Percentiles rank a stretch among this genome's conserved stretches.
phyloP scores from a whole-genome alignment of 2,329 filamentous ascomycete species.

The Pseudocercospora fuligena region DNA sequence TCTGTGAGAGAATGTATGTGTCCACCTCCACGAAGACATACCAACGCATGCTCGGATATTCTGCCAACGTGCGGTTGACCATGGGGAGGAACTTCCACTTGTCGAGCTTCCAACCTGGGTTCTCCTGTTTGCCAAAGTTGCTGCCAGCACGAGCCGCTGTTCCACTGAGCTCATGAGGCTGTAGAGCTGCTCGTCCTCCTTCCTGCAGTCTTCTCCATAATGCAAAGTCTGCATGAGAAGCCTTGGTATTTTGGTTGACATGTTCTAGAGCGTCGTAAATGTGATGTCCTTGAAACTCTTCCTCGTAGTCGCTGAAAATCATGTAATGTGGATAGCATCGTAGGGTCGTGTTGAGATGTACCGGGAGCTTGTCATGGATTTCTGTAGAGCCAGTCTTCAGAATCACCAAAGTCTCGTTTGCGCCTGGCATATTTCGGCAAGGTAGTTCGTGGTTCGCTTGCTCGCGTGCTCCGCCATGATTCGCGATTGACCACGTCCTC shows the following conservation, averaged over 20 bases:
- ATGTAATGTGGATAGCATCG: conserved; percentile 41
- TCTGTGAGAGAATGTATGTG: conserved; percentile 60
- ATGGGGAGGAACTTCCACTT: conserved; percentile 62
- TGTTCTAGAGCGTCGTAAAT: conserved; percentile 40
- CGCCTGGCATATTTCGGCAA: conserved; percentile 36
- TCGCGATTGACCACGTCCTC: background rate
- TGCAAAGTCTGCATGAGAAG: conserved; percentile 34
- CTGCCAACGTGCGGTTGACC: conserved; percentile 50
- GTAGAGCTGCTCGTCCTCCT: conserved; percentile 26
- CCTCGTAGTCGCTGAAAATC: conserved; percentile 46
- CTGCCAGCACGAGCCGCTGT: conserved; percentile 17
- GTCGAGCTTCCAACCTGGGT: conserved; percentile 56
- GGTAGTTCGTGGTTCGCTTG: conserved; percentile 8
- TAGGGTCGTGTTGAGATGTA: conserved; percentile 44
- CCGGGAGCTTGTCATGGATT: conserved; percentile 37
- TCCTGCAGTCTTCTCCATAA: conserved; percentile 29
- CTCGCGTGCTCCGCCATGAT: background rate
- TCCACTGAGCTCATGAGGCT: conserved; percentile 30
- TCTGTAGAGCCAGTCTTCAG: conserved; percentile 47
- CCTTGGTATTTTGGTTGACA: conserved; percentile 25
- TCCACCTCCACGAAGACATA: conserved; percentile 65
- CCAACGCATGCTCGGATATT: conserved; percentile 58
- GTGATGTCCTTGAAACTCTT: conserved; percentile 40
- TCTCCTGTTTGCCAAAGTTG: conserved; percentile 23
- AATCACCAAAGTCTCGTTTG: conserved; percentile 59